Percentiles rank a stretch among this genome's conserved stretches.
Conservation (phyloP, 1,139 yeast species). For the Candida dubliniensis region DNA sequence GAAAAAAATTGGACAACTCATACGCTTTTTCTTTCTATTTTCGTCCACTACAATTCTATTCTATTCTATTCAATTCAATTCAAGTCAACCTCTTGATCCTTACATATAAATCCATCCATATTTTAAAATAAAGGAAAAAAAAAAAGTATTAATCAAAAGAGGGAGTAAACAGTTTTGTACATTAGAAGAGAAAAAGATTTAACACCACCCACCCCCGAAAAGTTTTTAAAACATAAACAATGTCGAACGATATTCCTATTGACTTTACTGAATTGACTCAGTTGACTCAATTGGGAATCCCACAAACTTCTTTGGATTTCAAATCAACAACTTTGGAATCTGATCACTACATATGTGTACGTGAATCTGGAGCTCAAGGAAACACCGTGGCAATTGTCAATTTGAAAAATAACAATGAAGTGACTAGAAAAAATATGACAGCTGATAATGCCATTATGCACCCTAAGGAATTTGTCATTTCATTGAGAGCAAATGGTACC, state of each 20-base stretch:
- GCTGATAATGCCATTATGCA: constrained; percentile 99
- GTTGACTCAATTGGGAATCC: constrained; percentile 80
- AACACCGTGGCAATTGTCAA: constrained; percentile 93
- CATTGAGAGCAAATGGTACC: constrained; percentile 94
- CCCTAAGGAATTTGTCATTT: constrained; percentile 83
- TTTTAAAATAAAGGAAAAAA: neutral
- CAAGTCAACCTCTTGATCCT: neutral
- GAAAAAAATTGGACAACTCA: constrained; percentile 6
- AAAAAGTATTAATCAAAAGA: neutral
- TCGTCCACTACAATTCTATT: neutral
- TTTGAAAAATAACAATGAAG: constrained; percentile 70
- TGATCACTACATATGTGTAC: constrained; percentile 83
- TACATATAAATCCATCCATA: neutral
- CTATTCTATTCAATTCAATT: neutral
- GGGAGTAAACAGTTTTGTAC: no score
- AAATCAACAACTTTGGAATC: constrained; percentile 93
- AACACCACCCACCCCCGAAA: no score
- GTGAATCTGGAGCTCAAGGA: constrained; percentile 75
- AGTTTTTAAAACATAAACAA: constrained; percentile 8
- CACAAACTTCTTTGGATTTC: constrained; percentile 82
- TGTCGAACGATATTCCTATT: constrained; percentile 76
- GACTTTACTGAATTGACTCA: constrained; percentile 94
- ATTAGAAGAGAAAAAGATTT: no score
- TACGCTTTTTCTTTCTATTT: neutral
- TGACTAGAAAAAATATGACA: constrained; percentile 85